These are phyloP conservation scores for Pseudozyma flocculosa DNA, from an alignment of 1,284 basidiomycete species.

Conservation along the genomic window DNA sequence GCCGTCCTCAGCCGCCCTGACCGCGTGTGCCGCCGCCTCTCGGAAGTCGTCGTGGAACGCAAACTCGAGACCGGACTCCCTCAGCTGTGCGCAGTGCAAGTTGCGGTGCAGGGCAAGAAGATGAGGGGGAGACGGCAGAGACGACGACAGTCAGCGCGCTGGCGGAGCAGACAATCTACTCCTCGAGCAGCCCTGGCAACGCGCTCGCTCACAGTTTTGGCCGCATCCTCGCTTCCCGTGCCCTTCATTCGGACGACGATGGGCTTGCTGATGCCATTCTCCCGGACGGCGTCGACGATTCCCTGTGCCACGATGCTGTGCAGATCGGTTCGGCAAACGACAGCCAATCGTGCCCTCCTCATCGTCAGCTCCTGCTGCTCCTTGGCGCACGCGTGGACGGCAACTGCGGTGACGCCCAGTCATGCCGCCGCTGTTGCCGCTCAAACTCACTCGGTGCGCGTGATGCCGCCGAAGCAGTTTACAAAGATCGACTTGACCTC, in stretches of 20 bases:
- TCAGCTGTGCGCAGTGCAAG: slow-evolving; percentile 3
- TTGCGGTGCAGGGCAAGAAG: too few species aligned
- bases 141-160: not conserved
- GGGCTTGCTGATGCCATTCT: slow-evolving; percentile 39
- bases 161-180: too few species aligned
- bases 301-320: slow-evolving; percentile 41
- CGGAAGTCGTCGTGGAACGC: slow-evolving; percentile 42
- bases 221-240: slow-evolving; percentile 36
- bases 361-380: not conserved
- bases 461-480: slow-evolving; percentile 46
- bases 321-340: too few species aligned
- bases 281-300: slow-evolving; percentile 38
- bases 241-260: slow-evolving; percentile 43
- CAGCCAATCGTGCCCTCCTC: too few species aligned
- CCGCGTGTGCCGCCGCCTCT: slow-evolving; percentile 38
- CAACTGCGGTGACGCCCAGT: too few species aligned
- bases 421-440: too few species aligned
- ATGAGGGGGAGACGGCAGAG: not conserved
- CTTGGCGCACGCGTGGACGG: too few species aligned
- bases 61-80: slow-evolving; percentile 23
- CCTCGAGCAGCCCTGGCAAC: too few species aligned
- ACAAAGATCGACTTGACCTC: slow-evolving; percentile 46
- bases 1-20: slow-evolving; percentile 30
- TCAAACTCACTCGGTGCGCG: slow-evolving; percentile 27
- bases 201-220: slow-evolving; percentile 21